Percentiles rank a stretch among this genome's conserved stretches.
Evolutionary conservation across 805 yeast species (phyloP).

Genomic region (Metschnikowia koreensis): DNA sequence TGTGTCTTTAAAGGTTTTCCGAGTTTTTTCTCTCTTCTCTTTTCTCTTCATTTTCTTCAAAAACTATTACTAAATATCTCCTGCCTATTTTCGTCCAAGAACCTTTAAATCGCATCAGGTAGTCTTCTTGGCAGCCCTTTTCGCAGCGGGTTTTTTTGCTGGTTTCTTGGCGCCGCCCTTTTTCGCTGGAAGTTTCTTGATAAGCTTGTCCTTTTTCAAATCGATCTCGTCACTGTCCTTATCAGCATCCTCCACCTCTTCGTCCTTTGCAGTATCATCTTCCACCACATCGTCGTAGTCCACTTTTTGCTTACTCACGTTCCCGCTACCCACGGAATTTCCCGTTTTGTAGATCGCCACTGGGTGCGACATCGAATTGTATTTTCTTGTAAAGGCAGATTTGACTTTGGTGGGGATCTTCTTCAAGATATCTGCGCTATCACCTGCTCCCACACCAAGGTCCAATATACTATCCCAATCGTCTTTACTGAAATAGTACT

Average conservation of each 20-base stretch:
- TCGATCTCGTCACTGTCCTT: slow-evolving; percentile 46
- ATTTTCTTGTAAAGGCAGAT: slow-evolving; percentile 80
- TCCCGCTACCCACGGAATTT: slow-evolving; percentile 42
- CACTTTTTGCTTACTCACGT: slow-evolving; percentile 41
- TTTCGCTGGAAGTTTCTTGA: slow-evolving; percentile 39
- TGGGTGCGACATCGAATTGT: slow-evolving; percentile 78
- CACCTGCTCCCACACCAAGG: slow-evolving; percentile 63
- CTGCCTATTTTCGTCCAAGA: too few species aligned
- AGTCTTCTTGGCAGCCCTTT: slow-evolving; percentile 2
- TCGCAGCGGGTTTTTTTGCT: background rate
- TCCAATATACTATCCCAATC: slow-evolving; percentile 92
- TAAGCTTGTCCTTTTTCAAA: slow-evolving; percentile 59
- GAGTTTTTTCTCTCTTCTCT: too few species aligned
- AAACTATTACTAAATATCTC: too few species aligned
- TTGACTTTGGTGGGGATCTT: slow-evolving; percentile 75
- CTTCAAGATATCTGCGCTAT: slow-evolving; percentile 47
- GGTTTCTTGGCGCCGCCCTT: slow-evolving; percentile 26
- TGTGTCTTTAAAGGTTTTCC: too few species aligned
- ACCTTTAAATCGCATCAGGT: background rate
- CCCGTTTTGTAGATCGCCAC: slow-evolving; percentile 79
- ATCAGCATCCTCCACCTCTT: slow-evolving; percentile 42
- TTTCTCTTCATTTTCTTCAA: too few species aligned
- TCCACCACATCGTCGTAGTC: slow-evolving; percentile 72
- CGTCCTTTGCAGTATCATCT: slow-evolving; percentile 50
- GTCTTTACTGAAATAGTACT: slow-evolving; percentile 80